These are phyloP conservation scores for Larix kaempferi DNA, from an alignment of 75 land plant species.

Conservation along the genomic window DNA sequence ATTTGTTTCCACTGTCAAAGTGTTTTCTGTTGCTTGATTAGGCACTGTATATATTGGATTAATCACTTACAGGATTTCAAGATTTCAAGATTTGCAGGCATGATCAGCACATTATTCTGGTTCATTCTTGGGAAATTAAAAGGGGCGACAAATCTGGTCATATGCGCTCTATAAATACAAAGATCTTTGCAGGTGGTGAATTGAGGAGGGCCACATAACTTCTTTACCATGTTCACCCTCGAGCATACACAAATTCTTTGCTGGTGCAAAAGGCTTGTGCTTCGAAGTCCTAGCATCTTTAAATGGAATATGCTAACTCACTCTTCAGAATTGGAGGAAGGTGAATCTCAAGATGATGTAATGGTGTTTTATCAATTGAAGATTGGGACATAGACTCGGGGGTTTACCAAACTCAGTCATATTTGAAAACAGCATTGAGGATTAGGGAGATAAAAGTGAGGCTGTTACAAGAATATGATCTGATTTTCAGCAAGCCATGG, in stretches of 20 bases:
- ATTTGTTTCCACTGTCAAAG: too few species aligned
- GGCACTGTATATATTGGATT: too few species aligned
- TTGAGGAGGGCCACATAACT: slow-evolving; percentile 4
- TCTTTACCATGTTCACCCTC: slow-evolving; percentile 8
- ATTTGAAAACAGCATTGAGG: not conserved
- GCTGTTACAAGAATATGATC: too few species aligned
- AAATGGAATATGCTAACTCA: slow-evolving; percentile 41
- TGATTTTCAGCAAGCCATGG: too few species aligned
- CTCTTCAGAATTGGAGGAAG: slow-evolving; percentile 42
- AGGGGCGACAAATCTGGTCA: slow-evolving; percentile 36
- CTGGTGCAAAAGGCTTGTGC: slow-evolving; percentile 25
- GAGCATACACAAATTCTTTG: slow-evolving; percentile 21
- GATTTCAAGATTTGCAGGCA: too few species aligned
- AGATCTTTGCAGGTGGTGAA: slow-evolving; percentile 4
- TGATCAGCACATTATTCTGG: too few species aligned
- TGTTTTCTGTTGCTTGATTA: too few species aligned
- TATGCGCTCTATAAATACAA: slow-evolving; percentile 27
- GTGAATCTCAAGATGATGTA: slow-evolving; percentile 39
- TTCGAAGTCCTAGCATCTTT: slow-evolving; percentile 29
- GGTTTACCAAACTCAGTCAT: not conserved
- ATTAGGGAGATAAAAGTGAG: too few species aligned
- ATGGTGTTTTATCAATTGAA: slow-evolving; percentile 15
- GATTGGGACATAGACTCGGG: not conserved
- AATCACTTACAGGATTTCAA: too few species aligned
- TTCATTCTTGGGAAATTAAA: too few species aligned